Base-by-base conservation (phyloP, 352 stramenopile genomes). In the Globisporangium nunn region DNA sequence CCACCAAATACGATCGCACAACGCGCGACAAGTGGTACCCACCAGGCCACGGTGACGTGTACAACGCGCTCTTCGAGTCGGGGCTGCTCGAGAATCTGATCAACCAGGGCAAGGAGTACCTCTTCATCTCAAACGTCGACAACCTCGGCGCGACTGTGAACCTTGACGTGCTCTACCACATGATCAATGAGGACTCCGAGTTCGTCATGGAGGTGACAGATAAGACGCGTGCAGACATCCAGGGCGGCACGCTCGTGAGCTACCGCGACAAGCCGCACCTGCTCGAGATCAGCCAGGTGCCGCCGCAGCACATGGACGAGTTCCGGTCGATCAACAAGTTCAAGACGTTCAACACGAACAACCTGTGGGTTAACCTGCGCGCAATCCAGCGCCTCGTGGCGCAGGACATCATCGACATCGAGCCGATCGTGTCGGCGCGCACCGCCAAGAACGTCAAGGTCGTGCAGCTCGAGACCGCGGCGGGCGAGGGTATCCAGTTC, bases 121-220 rank as follows among this genome's bases (percentile, higher is more conserved):
- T 99, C 67, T 99, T 99, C 78, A 98, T 99, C 59, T 98, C 92
- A 52, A 99, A 99, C 75, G 98, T 98, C 43, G 97, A 99, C 78
- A 99, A 99, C 69, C 84, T 99, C 8, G 97, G 97, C 39, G 97
- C 96, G 17, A 99, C 95, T 4, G 87, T 99, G 61, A 88, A 99
- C 66, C 70, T 99, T 31, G 86, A 97, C 64, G 98, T 99, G 67
- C 78, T 99, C 11, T 98, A 98, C 56, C 96, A 99, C 78, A 98
- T 99, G 80, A 98, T 98, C 61, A 88, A 96, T 44, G 93, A 91
- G 35, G 93, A 98, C 55, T 92, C 92, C 12, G 93, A 98, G 48
- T 99, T 99, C 71, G 95, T 98, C 61, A 99, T 99, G 97, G 97
- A 99, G 61, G 97, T 98, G 56, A 89, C 97, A 35, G 90, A 98